These are phyloP conservation scores for Thalassiosira exigua DNA, from an alignment of 352 stramenopile genomes.

Conservation along the genomic window DNA sequence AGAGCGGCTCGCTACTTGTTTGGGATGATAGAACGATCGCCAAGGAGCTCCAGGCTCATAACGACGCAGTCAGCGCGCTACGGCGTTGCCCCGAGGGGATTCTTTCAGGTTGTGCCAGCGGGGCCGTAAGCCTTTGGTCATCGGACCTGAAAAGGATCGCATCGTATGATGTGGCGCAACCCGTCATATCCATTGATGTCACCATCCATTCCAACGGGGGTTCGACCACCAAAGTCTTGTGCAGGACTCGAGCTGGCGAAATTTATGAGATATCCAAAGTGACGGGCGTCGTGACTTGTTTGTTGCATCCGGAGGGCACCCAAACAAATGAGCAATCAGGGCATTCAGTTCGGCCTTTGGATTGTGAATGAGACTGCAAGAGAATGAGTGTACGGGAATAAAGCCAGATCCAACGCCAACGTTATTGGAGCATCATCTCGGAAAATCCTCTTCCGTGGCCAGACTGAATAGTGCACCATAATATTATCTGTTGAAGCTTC, in stretches of 20 bases:
- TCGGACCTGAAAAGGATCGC: conserved; percentile 57
- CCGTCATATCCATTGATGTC: conserved; percentile 47
- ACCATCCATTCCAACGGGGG: conserved; percentile 22
- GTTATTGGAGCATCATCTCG: not conserved
- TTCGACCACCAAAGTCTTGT: conserved; percentile 78
- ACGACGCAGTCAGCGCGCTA: conserved; percentile 58
- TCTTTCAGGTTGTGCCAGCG: conserved; percentile 63
- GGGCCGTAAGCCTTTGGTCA: conserved; percentile 73
- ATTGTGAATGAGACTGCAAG: too few species aligned
- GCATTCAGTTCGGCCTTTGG: too few species aligned
- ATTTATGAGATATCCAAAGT: conserved; percentile 87
- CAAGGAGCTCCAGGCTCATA: conserved; percentile 65
- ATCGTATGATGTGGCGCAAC: conserved; percentile 57
- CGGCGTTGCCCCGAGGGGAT: conserved; percentile 57
- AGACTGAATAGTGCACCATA: too few species aligned
- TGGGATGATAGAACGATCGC: conserved; percentile 49
- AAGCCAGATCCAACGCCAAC: too few species aligned
- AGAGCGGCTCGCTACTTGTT: conserved; percentile 66
- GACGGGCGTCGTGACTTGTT: too few species aligned
- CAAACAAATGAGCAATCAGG: too few species aligned
- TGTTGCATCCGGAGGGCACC: too few species aligned
- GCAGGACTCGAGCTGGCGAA: conserved; percentile 87
- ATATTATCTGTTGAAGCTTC: too few species aligned
- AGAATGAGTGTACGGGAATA: too few species aligned
- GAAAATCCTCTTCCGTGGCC: too few species aligned